Evolutionary conservation across 1,284 basidiomycete genomes (phyloP).

Genomic region (Tylopilus orsonianus): DNA sequence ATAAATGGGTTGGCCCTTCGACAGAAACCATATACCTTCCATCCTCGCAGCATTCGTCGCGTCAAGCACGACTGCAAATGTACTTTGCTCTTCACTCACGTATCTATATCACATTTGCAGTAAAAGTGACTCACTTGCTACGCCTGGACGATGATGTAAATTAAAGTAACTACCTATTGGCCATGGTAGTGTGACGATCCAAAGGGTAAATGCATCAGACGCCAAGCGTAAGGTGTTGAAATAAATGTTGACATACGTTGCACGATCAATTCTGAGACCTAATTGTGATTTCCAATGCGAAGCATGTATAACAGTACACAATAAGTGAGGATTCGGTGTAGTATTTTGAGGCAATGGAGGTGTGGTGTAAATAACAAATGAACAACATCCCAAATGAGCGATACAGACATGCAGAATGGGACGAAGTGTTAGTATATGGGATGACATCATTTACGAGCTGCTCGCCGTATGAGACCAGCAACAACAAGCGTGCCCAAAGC

Average conservation of each 20-base stretch:
- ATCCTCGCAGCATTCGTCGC: constrained; percentile 10
- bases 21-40: constrained; percentile 8
- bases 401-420: constrained; percentile 18
- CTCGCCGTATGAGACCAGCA: constrained; percentile 84
- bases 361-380: constrained; percentile 13
- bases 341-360: constrained; percentile 3
- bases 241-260: background rate
- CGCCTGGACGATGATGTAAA: constrained; percentile 25
- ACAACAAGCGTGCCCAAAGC: constrained; percentile 83
- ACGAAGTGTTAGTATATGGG: constrained; percentile 13
- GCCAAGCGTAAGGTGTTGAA: background rate
- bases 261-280: constrained; percentile 17
- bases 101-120: constrained; percentile 36
- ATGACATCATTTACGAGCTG: constrained; percentile 61
- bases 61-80: constrained; percentile 23
- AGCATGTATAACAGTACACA: constrained; percentile 26
- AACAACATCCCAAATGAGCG: constrained; percentile 6
- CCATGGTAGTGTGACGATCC: background rate
- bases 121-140: constrained; percentile 22
- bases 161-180: constrained; percentile 34
- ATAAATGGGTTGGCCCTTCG: background rate
- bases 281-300: constrained; percentile 11
- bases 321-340: constrained; percentile 27
- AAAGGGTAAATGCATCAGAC: constrained; percentile 1
- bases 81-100: constrained; percentile 28